Evolutionary conservation across 805 yeast species (phyloP).

Genomic region (Ogataea pilisensis): DNA sequence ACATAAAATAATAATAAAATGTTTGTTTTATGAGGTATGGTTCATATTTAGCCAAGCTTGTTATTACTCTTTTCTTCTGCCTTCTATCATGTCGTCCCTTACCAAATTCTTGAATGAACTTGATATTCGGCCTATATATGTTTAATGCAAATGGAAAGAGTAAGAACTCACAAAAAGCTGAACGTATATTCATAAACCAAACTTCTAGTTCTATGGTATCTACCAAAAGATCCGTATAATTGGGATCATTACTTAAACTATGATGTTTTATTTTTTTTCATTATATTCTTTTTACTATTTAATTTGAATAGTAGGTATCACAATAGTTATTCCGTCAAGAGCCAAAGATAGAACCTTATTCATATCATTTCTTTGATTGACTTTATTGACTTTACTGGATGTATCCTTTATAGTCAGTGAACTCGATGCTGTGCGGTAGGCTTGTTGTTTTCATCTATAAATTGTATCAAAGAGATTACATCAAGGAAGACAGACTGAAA

Average conservation of each 20-base stretch:
- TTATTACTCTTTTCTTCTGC: not conserved
- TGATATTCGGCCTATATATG: too few relatives aligned
- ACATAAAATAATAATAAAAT: too few relatives aligned
- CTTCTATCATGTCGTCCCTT: not conserved
- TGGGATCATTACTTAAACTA: not conserved
- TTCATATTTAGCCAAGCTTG: slow-evolving; percentile 23
- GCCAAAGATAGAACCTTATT: too few relatives aligned
- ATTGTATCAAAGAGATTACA: not conserved
- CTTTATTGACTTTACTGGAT: too few relatives aligned
- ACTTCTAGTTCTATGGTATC: not conserved
- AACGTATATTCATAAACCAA: not conserved
- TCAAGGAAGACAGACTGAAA: not conserved
- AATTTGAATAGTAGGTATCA: too few relatives aligned
- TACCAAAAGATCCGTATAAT: not conserved
- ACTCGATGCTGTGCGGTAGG: too few relatives aligned
- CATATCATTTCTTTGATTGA: too few relatives aligned
- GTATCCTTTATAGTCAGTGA: too few relatives aligned
- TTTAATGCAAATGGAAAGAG: not conserved
- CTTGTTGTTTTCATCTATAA: not conserved
- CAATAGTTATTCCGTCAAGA: too few relatives aligned
- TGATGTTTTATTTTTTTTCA: slow-evolving; percentile 6
- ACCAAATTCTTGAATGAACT: not conserved
- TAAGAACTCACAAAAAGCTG: not conserved
- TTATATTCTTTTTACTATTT: too few relatives aligned
- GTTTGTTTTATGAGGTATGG: slow-evolving; percentile 8